These are phyloP conservation scores for Monosporascus sp. DNA, from an alignment of 2,329 filamentous ascomycete genomes.

Conservation along the genomic window DNA sequence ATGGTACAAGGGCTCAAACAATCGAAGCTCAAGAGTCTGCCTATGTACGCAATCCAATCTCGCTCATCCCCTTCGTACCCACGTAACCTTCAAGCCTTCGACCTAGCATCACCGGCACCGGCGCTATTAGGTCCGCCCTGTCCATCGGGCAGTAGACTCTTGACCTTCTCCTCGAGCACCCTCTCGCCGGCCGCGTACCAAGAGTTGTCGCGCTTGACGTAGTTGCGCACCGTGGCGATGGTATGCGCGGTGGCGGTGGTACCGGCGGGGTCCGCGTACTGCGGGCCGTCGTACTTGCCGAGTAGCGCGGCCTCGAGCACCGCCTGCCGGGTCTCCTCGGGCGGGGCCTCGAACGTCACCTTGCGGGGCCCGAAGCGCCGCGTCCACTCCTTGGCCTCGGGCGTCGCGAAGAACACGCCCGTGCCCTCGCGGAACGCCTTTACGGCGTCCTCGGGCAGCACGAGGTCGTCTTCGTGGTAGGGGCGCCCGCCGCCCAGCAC, in stretches of 20 bases:
- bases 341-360: constrained; percentile 12
- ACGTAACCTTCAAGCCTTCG: constrained; percentile 10
- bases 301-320: constrained; percentile 31
- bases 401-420: constrained; percentile 34
- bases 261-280: constrained; percentile 22
- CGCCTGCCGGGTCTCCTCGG: constrained; percentile 21
- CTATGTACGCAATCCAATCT: background rate
- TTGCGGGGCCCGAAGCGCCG: constrained; percentile 6
- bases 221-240: constrained; percentile 27
- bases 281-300: constrained; percentile 30
- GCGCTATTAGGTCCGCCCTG: background rate
- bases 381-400: constrained; percentile 26
- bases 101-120: background rate
- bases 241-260: constrained; percentile 22
- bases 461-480: constrained; percentile 21
- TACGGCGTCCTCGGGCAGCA: constrained; percentile 17
- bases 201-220: constrained; percentile 28
- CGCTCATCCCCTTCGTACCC: background rate
- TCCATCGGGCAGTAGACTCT: constrained; percentile 14
- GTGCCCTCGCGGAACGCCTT: constrained; percentile 16
- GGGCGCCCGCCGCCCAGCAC: constrained; percentile 31
- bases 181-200: constrained; percentile 20
- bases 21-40: background rate
- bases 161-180: constrained; percentile 21
- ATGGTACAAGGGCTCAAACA: background rate